Conservation (phyloP, 257 asterid genomes). For the Rauvolfia tetraphylla region DNA sequence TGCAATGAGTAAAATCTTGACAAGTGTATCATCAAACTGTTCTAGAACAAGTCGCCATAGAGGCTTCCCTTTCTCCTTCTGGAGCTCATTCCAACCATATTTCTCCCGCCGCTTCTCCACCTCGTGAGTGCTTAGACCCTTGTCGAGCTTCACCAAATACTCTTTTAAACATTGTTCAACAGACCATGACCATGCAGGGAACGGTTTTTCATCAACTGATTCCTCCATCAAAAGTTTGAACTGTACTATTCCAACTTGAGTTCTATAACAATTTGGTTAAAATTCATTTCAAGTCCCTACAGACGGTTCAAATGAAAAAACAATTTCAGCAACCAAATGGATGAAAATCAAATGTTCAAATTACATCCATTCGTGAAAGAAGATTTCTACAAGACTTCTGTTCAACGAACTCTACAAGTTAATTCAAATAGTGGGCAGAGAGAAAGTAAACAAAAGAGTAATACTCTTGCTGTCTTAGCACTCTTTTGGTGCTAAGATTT, state of each 20-base stretch:
- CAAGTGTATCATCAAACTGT: constrained; percentile 77
- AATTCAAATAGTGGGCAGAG: neutral
- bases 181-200: constrained; percentile 72
- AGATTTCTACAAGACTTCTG: neutral
- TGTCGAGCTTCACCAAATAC: constrained; percentile 57
- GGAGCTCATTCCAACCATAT: constrained; percentile 67
- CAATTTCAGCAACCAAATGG: constrained; percentile 3
- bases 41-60: constrained; percentile 66
- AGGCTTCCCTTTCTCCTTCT: constrained; percentile 72
- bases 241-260: constrained; percentile 16
- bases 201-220: constrained; percentile 36
- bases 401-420: neutral
- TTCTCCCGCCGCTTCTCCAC: constrained; percentile 59
- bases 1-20: constrained; percentile 65
- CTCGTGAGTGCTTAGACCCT: constrained; percentile 58
- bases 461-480: neutral
- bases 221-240: constrained; percentile 32
- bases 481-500: neutral
- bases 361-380: neutral
- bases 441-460: neutral
- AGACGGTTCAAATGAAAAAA: constrained; percentile 7
- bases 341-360: neutral
- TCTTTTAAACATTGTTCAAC: constrained; percentile 69
- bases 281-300: constrained; percentile 33
- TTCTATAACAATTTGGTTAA: constrained; percentile 12